phyloP scores from a whole-genome alignment of 1,284 basidiomycete genomes.

The Rhodotorula sp. region DNA sequence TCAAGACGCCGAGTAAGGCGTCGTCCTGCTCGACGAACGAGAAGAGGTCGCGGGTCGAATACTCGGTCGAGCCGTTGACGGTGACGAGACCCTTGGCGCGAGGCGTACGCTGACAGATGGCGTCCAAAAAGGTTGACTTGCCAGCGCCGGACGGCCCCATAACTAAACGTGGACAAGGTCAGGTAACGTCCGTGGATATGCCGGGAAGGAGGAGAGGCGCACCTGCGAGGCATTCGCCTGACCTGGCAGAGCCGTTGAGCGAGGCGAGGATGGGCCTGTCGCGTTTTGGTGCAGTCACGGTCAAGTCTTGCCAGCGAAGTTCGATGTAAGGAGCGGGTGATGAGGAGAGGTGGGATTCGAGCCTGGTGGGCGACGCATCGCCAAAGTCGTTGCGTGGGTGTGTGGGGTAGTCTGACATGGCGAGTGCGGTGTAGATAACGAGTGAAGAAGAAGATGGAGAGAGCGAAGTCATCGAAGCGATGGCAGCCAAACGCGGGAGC shows the following conservation, averaged over 20 bases:
- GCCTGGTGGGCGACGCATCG: too few species aligned
- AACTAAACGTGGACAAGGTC: slow-evolving; percentile 22
- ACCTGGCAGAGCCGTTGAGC: slow-evolving; percentile 10
- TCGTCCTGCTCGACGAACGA: slow-evolving; percentile 52
- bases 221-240: slow-evolving; percentile 30
- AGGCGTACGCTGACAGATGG: slow-evolving; percentile 46
- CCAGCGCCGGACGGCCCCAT: slow-evolving; percentile 50
- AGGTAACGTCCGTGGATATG: neutral
- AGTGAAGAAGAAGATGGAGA: too few species aligned
- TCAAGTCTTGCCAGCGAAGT: slow-evolving; percentile 22
- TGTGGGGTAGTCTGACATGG: neutral
- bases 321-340: neutral
- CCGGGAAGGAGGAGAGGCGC: neutral
- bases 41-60: slow-evolving; percentile 22
- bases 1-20: slow-evolving; percentile 50
- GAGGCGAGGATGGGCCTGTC: slow-evolving; percentile 12
- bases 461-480: too few species aligned
- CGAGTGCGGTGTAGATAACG: neutral
- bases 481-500: too few species aligned
- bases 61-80: slow-evolving; percentile 15
- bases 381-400: too few species aligned
- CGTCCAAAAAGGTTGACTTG: slow-evolving; percentile 50
- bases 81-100: slow-evolving; percentile 23
- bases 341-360: neutral
- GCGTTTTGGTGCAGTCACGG: slow-evolving; percentile 13